Base-by-base conservation (phyloP, 192 early-diverging fungal species). In the Fimicolochytrium jonesii region DNA sequence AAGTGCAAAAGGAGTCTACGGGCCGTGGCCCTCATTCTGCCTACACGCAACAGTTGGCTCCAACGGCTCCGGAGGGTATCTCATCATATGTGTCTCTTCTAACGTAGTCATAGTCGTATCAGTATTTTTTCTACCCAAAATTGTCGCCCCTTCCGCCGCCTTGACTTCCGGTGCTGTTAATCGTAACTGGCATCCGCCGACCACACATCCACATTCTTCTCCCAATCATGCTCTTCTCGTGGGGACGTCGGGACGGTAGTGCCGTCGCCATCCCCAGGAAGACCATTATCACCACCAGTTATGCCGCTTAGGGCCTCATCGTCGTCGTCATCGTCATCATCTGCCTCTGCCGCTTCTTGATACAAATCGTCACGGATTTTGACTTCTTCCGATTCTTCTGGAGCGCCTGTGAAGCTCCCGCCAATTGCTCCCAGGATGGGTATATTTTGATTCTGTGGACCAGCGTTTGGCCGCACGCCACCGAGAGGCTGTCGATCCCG, bases 321-420 rank as follows among this genome's bases (percentile, higher is more conserved):
- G 60, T 78, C 78, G 26, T 77, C 77, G 34, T 83, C 81, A 59
- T 84, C 82, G 1, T 85, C 81, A 43, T 85, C 80, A 30, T 84
- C 77, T 33, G 78, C 77, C 17, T 86, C 86, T 31, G 83, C 83
- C 7, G 43, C 57, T 1, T 44, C 55, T 29, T 46, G 36, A 26
- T 4, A 15, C 20, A 26, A 13, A n/a, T n/a, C n/a, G n/a, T n/a
- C n/a, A n/a, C n/a, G n/a, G 43, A 20, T 50, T n/a, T 28, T 28
- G 48, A 50, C 22, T 42, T 54, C 33, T 30, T 59, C 22, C 29
- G 64, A 6, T 29, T 57, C 34, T 23, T 20, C 64, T 2, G 26
- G 28, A 34, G 3, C 44, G 23, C 49, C 39, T 36, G 33, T 62
- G 71, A 43, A 47, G 23, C 25, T 67, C 18, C 64, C 71, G 47